Evolutionary conservation across 768 basidiomycete genomes (phyloP), one percentile per base, ranked within the genome.

Genomic region (Leccinum aurantiacum): DNA sequence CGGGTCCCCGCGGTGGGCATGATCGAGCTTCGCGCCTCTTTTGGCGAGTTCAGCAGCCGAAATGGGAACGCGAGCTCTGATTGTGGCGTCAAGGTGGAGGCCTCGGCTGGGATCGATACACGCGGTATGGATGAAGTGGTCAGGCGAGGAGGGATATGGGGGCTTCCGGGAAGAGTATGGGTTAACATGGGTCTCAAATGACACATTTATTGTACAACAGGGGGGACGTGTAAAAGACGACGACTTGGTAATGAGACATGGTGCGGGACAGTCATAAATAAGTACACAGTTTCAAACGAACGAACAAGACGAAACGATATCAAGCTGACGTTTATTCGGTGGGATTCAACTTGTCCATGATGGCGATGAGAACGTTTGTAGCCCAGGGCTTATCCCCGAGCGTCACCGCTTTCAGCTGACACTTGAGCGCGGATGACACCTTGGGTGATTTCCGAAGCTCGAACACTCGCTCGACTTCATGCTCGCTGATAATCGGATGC

Each of bases 161-260:
- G 89, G 4, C 68, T 93, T 55, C 78, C 88, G 47, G 91, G 90
- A 19, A 79, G 86, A 59, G 77, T 91, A 33, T 93, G 82, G 82
- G 54, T 56, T 31, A 63, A 59, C 33, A 63, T 48, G 57, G 63
- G 66, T 33, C 54, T 53, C 44, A 65, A 41, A 46, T 68, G 24
- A 58, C 57, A 64, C 59, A 62, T 11, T n/a, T 9, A 19, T 48
- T 54, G 46, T 31, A 57, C 27, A 29, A 11, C 24, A 49, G 24
- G 19, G 24, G 37, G 44, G 6, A 19, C n/a, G 37, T 31, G 51
- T 9, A 24, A 13, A 15, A 1, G 31, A 53, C 44, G n/a, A 46
- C 33, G 27, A 24, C 41, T 10, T 38, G 54, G 41, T 3, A 31
- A 33, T 31, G 19, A 44, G 35, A 58, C 57, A 5, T 13, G 22